Evolutionary conservation across 140 eudicot genomes (phyloP), one percentile per base, ranked within the genome.

Genomic region (Senecio squalidus): DNA sequence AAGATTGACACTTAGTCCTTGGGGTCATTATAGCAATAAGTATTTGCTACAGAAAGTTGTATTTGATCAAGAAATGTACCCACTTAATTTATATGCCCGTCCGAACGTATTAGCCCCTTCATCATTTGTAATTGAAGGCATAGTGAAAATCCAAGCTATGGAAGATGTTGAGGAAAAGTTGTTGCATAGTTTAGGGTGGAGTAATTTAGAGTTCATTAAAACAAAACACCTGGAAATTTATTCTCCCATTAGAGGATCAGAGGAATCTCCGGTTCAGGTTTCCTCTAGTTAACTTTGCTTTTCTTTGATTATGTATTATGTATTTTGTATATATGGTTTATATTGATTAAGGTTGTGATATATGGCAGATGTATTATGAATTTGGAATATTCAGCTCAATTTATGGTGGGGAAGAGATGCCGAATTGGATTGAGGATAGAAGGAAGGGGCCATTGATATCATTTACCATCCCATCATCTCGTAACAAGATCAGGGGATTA

Each of bases 141-240:
- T 67, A 22, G 1, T 72, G 24, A 47, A 66, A 46, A 17, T 54
- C 24, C 53, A 72, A 62, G 43, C 30, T 2, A 47, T 72, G 21
- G 26, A 18, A 6, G n/a, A 18, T 41, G 59, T 60, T 47, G 59
- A 47, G 5, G 31, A 26, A 6, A 43, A 36, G 9, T 13, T 60
- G 17, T 7, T 71, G 14, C 14, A 6, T 45, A 40, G 39, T 38
- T 56, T 77, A 60, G 75, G 75, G 0, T 69, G 68, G 75, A 57
- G 6, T 8, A 10, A 6, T 22, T 5, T 60, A 0, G 4, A 38
- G 16, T 36, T 18, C n/a, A 29, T 11, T n/a, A 58, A 41, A 14
- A 4, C 17, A 5, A 29, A 6, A 11, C 17, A 0, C 2, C 1
- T 34, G 45, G 5, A 16, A 34, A 43, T 25, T 38, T 5, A 3